Evolutionary conservation across 345 rosid species (phyloP), one percentile per base, ranked within the genome.

Genomic region (Alliaria petiolata): DNA sequence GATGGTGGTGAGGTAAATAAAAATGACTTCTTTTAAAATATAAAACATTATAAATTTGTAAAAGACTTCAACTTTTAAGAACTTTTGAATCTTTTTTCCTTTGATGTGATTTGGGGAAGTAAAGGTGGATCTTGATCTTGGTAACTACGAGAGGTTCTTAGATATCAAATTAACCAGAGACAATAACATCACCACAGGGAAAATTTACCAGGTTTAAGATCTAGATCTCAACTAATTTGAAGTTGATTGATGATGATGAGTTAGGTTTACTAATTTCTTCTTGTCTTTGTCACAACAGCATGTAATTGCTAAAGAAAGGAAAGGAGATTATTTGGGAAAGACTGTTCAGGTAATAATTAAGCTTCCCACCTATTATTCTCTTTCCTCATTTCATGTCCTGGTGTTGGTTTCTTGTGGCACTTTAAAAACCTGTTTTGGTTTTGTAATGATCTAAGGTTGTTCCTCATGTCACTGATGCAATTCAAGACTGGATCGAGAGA

Each of bases 1-100:
- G 99, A 95, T 70, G 99, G 99, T 6, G 96, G 99, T 13, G 99
- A 95, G 98, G 98, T 91, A 86, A 28, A 19, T 61, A 44, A 54
- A 54, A 17, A 54, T 22, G 14, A 33, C 19, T 6, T 7, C 10
- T 59, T 42, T n/a, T n/a, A n/a, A n/a, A n/a, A n/a, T 11, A 22
- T 1, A 13, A 6, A 14, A 15, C 17, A 20, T 47, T 14, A 6
- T 3, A 19, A n/a, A n/a, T n/a, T n/a, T n/a, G n/a, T n/a, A n/a
- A 7, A 33, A 50, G 54, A n/a, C 15, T 65, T 45, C 3, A 46
- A 36, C 71, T 56, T 43, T 62, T 33, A 26, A 56, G 5, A 52
- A 22, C 28, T 46, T 71, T 38, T 47, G 43, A 54, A 13, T 13
- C 8, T 40, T 60, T 25, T 26, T 38, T 14, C 14, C 31, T 46